Evolutionary conservation across 2,329 filamentous ascomycete species (phyloP).

Genomic region (Neofusicoccum laricinum): DNA sequence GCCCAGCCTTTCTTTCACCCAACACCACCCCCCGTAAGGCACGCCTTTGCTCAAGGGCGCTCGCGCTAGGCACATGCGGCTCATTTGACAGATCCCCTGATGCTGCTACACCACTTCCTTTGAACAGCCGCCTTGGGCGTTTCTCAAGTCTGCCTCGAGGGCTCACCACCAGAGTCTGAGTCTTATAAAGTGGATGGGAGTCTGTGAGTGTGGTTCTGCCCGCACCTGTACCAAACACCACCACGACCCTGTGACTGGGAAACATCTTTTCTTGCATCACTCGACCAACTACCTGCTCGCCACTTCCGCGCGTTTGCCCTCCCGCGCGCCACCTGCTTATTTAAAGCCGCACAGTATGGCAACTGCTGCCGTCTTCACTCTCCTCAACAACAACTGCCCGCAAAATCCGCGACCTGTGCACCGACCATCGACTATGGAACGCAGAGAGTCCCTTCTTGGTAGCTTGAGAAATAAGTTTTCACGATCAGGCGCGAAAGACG

Average conservation of each 20-base stretch:
- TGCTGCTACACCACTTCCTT: no score
- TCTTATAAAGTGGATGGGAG: no score
- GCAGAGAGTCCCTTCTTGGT: conserved; percentile 21
- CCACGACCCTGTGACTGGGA: neutral
- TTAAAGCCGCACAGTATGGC: conserved; percentile 5
- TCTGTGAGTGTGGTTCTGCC: no score
- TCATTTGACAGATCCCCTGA: no score
- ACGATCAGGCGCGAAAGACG: conserved; percentile 18
- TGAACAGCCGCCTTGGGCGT: no score
- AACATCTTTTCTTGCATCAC: neutral
- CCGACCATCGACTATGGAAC: conserved; percentile 6
- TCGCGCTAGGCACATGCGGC: no score
- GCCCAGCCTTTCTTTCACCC: no score
- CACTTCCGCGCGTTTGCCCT: neutral
- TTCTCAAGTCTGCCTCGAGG: no score
- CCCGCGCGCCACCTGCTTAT: neutral
- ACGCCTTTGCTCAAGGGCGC: no score
- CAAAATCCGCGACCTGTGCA: neutral
- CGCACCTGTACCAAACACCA: neutral
- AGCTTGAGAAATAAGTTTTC: conserved; percentile 27
- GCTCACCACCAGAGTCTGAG: no score
- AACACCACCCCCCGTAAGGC: no score
- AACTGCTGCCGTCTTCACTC: neutral
- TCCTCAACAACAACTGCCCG: conserved; percentile 1
- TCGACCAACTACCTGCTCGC: neutral